These are phyloP conservation scores for Phytophthora chlamydospora DNA, from an alignment of 352 stramenopile genomes.

Conservation along the genomic window DNA sequence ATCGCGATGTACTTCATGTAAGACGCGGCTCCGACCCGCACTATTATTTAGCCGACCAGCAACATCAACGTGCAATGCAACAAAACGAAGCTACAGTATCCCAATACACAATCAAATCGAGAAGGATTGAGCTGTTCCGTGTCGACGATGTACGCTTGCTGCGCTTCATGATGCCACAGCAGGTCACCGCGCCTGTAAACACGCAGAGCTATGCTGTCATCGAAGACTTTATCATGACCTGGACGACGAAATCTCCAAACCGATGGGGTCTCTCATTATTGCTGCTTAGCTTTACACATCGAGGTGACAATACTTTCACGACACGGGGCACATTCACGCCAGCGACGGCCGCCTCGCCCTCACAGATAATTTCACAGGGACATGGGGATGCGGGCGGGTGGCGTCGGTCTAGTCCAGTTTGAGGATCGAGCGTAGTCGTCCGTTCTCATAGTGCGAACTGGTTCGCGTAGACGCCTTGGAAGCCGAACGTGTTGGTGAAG, in stretches of 20 bases:
- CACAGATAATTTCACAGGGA: conserved; percentile 28
- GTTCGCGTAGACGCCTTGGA: conserved; percentile 34
- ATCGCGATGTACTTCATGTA: conserved; percentile 78
- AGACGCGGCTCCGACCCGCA: no score
- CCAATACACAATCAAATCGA: no score
- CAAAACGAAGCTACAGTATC: no score
- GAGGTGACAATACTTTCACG: conserved; percentile 14
- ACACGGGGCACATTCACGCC: conserved; percentile 10
- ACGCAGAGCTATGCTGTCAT: no score
- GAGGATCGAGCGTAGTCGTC: background rate
- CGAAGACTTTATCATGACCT: no score
- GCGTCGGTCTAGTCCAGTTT: conserved; percentile 6
- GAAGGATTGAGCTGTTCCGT: background rate
- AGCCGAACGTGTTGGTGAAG: conserved; percentile 37
- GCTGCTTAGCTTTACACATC: conserved; percentile 13
- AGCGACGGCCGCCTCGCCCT: conserved; percentile 5
- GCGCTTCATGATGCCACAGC: conserved; percentile 8
- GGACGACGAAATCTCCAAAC: conserved; percentile 10
- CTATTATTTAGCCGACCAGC: no score
- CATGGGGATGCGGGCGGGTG: conserved; percentile 1
- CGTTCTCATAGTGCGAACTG: conserved; percentile 33
- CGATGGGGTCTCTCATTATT: conserved; percentile 15
- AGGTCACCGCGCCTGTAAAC: no score
- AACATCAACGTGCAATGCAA: no score
- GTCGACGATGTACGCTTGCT: background rate